Percentiles rank a stretch among this genome's conserved stretches.
Conservation (phyloP, 768 basidiomycete genomes). For the Lentinula lateritia region DNA sequence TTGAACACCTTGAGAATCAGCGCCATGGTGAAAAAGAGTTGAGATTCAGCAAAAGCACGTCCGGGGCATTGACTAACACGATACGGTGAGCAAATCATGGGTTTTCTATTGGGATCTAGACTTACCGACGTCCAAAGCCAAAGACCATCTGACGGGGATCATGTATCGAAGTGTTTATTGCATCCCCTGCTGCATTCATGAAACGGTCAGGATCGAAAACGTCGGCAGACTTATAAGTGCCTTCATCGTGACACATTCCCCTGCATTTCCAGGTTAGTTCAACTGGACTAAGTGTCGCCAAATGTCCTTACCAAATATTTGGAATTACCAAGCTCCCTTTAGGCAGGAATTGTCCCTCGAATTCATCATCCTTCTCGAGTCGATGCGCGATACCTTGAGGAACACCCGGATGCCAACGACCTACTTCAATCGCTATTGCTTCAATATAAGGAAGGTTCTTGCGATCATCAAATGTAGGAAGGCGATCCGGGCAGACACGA, state of each 20-base stretch:
- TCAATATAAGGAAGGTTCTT: conserved; percentile 14
- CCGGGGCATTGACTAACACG: background rate
- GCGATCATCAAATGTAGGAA: conserved; percentile 13
- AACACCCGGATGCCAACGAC: conserved; percentile 2
- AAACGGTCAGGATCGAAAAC: background rate
- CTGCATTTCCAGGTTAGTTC: background rate
- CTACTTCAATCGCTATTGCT: conserved; percentile 16
- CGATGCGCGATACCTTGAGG: background rate
- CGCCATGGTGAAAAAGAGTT: conserved; percentile 2
- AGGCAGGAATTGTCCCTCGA: background rate
- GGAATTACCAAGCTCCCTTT: background rate
- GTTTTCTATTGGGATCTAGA: background rate
- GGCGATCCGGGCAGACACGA: conserved; percentile 16
- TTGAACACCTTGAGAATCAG: background rate
- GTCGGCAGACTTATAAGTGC: background rate
- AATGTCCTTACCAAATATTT: background rate
- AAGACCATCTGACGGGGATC: background rate
- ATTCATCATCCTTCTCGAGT: background rate
- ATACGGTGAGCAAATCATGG: background rate
- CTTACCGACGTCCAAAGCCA: background rate
- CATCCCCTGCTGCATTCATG: background rate
- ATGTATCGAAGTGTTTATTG: background rate
- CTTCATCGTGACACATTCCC: conserved; percentile 3
- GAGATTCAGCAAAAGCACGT: background rate
- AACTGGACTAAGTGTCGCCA: background rate